Base-by-base conservation (phyloP, 2,329 filamentous ascomycete species). In the Botryotinia convoluta region DNA sequence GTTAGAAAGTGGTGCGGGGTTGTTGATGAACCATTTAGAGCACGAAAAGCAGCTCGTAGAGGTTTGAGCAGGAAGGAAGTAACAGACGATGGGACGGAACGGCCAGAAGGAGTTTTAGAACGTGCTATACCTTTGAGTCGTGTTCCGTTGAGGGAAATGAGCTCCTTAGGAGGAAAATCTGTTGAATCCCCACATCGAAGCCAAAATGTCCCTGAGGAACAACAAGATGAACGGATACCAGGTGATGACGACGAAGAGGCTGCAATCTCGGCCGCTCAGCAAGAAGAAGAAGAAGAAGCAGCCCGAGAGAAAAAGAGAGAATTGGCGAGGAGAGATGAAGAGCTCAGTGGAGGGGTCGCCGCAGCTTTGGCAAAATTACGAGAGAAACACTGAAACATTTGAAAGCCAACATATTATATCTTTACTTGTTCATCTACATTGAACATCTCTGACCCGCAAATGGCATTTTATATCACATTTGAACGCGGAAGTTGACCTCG, bases 21-120 rank as follows among this genome's bases (percentile, higher is more conserved):
- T 16, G 92, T 98, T 1, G 89, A 93, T 74, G 94, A 97, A 82
- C 93, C 94, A 0, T 98, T 98, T 78, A 85, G 93, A 73, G 89
- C 92, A 8, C 89, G 90, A 78, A 92, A 91, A 79, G 88, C 92
- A 2, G 88, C 87, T n/a, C 93, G 84, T 76, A 81, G 85, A 57
- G 84, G 82, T n/a, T 76, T 85, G 22, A 79, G 70, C 1, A 79
- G 74, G 59, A 77, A 74, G 39, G 75, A 75, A 32, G 75, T 76
- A n/a, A 75, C 71, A 29, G 35, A 74, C 63, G 71, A 76, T 69
- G 74, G 75, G 12, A 63, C 72, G 45, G 69, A 71, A 51, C 61
- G 74, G 57, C 14, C 71, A 32, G 83, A 83, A n/a, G 82, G 84
- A 20, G 82, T 83, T 37, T 80, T 83, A 26, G 81, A 82, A 65